Base-by-base conservation (phyloP, 2,329 filamentous ascomycete species). In the Raffaelea ambrosiae region DNA sequence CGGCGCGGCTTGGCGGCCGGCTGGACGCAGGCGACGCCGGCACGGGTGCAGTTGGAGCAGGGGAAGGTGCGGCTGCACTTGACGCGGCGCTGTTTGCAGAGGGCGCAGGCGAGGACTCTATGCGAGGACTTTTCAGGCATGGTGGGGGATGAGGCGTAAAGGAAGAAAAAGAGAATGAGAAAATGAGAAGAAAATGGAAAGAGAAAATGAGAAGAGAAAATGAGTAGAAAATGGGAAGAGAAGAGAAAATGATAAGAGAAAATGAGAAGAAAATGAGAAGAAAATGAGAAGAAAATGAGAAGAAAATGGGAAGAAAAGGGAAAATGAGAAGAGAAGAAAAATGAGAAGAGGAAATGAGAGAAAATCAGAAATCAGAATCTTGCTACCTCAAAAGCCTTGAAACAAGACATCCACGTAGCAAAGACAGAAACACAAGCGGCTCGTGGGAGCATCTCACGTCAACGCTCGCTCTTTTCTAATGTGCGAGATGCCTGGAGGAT, bases 81-180 rank as follows among this genome's bases (percentile, higher is more conserved):
- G 60, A 79, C 79, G 63, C 80, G 79, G 57, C 76, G 71, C 59
- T 75, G 73, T 59, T 80, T 76, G 57, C 76, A 80, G 38, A 78
- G 64, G 31, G 75, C 72, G 55, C 75, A 77, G 18, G 73, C 72
- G 49, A 77, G 61, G 40, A 76, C 66, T 53, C 73, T 33, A 16
- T 9, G 14, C 35, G 7, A 5, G 5, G 5, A 8, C 13, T 38
- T 38, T 5, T 38, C 18, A 19, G 35, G 35, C 35, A 38, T 38
- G 35, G 13, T n/a, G 35, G 35, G 7, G 31, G 9, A 9, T 9
- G 16, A 33, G 16, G 31, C 31, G 16, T 16, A 33, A 16, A 33
- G 16, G 31, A 33, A 16, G 31, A 33, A 33, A 16, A 38, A 38
- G 35, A 38, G 35, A n/a, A n/a, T 8, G 35, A 10, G 18, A 9